These are phyloP conservation scores for Monosporozyma siamensis DNA, from an alignment of 805 yeast genomes.

Conservation along the genomic window DNA sequence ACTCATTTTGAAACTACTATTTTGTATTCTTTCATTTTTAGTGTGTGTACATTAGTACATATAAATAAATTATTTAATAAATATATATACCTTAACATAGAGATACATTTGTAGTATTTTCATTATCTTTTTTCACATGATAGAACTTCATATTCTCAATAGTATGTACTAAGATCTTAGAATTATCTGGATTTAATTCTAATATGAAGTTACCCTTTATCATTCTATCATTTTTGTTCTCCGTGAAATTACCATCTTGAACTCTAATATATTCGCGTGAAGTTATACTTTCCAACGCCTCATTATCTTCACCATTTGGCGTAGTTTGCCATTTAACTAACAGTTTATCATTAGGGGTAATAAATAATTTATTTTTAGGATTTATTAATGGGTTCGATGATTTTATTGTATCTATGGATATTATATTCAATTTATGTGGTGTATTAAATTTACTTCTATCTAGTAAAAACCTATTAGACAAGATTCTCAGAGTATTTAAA, in stretches of 20 bases:
- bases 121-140: constrained; percentile 28
- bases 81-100: not conserved
- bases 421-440: not conserved
- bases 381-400: too few species aligned
- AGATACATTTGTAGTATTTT: not conserved
- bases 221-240: constrained; percentile 2
- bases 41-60: too few species aligned
- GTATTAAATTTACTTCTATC: constrained; percentile 22
- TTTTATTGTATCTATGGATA: not conserved
- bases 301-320: too few species aligned
- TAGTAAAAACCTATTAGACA: constrained; percentile 47
- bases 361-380: too few species aligned
- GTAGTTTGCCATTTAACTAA: constrained; percentile 23
- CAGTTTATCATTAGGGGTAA: constrained; percentile 17
- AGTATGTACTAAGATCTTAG: constrained; percentile 50
- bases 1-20: too few species aligned
- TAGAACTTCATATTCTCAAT: constrained; percentile 56
- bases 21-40: too few species aligned
- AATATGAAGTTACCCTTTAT: constrained; percentile 50
- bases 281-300: too few species aligned
- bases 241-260: not conserved
- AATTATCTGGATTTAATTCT: constrained; percentile 50
- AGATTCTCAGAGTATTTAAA: constrained; percentile 45
- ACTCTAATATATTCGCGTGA: not conserved
- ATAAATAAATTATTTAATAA: not conserved